Conservation (phyloP, 441 rosid genomes). For the Omphalea diandra region DNA sequence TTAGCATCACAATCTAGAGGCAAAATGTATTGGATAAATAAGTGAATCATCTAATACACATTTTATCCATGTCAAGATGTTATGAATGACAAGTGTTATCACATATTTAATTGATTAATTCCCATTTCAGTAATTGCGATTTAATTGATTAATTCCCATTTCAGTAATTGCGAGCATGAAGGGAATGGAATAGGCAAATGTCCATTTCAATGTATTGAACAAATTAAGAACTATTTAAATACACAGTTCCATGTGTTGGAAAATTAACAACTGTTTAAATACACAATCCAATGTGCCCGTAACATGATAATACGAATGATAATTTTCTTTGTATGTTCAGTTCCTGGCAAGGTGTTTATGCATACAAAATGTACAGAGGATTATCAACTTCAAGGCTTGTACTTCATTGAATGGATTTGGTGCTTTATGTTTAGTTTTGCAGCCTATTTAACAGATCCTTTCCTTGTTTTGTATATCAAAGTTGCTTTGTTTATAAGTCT, state of each 20-base stretch:
- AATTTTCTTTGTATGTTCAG: neutral
- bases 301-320: neutral
- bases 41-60: neutral
- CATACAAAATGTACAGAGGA: neutral
- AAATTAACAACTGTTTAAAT: neutral
- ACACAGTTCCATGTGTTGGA: no score
- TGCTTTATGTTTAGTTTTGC: constrained; percentile 3
- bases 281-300: neutral
- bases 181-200: neutral
- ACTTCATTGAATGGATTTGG: constrained; percentile 12
- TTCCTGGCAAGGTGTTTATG: neutral
- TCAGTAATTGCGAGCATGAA: neutral
- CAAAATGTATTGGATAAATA: neutral
- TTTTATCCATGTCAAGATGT: neutral
- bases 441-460: neutral
- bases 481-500: neutral
- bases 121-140: neutral
- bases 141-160: neutral
- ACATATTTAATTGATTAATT: constrained; percentile 1
- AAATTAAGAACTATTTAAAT: no score
- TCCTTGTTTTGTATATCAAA: neutral
- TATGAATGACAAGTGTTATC: neutral
- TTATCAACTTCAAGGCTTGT: no score
- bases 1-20: neutral
- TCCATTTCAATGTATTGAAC: neutral